Base-by-base conservation (phyloP, 805 yeast species). In the Torulaspora franciscae region DNA sequence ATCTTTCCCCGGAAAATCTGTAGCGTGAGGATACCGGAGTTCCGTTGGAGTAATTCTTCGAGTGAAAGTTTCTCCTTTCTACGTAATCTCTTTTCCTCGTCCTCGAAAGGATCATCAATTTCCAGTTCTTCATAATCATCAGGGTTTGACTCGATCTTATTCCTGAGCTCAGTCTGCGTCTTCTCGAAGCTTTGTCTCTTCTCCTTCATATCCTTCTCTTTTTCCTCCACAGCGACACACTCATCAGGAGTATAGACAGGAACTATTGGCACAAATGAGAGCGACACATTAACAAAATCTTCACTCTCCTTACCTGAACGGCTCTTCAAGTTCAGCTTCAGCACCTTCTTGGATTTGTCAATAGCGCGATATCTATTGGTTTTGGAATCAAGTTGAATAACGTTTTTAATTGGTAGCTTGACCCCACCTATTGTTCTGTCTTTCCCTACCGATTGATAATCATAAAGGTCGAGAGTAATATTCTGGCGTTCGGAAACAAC, bases 371-470 rank as follows among this genome's bases (percentile, higher is more conserved):
- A 77, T 37, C 68, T 64, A 1, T 79, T 82, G 28, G 74, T 50
- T 8, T 47, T 61, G 1, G 66, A 64, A 51, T 73, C 72, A 55
- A 70, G 72, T 56, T 71, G 70, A n/a, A 40, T 22, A 24, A 54
- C 50, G 23, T 77, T 75, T 23, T 71, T 60, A 10, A 77, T 68
- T 8, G 78, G 66, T 19, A 83, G 63, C 22, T 76, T 72, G 27
- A 77, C 71, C 3, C 75, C 63, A 10, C 93, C 95, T 52, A 85
- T 67, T 1, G 75, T 57, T 56, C 89, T 74, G 61, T 84, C 89
- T 45, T 75, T 76, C 24, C 78, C 79, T 26, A 76, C 71, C 15
- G 72, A 70, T 62, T 85, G 88, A 39, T 77, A 81, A 65, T 85
- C 93, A 75, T 76, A 75, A 42, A 82, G 68, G 46, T 78, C 79